phyloP scores from a whole-genome alignment of 352 stramenopile genomes.

The Globisporangium nagaii region DNA sequence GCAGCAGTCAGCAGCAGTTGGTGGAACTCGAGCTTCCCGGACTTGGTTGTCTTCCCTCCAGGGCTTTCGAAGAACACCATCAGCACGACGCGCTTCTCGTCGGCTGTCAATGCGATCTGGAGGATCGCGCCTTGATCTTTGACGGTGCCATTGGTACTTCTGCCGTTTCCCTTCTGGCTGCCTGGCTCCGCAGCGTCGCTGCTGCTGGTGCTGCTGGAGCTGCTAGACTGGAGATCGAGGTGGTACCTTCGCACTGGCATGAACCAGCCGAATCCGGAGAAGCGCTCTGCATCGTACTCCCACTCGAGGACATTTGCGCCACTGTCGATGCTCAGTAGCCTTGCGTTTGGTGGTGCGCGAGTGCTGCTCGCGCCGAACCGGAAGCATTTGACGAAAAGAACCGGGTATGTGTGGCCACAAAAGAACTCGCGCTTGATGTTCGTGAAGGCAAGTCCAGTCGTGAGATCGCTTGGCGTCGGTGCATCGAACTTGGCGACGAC shows the following conservation, averaged over 20 bases:
- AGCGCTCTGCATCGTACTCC: slow-evolving; percentile 28
- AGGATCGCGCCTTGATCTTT: slow-evolving; percentile 24
- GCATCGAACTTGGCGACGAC: slow-evolving; percentile 31
- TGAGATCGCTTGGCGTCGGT: slow-evolving; percentile 5
- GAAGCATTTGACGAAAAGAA: slow-evolving; percentile 33
- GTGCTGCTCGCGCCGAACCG: neutral
- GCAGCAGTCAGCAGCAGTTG: slow-evolving; percentile 18
- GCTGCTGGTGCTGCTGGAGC: neutral
- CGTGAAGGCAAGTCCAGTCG: slow-evolving; percentile 1
- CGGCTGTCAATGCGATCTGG: slow-evolving; percentile 28
- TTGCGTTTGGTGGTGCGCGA: too few relatives aligned
- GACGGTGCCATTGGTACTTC: neutral
- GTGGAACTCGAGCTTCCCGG: slow-evolving; percentile 24
- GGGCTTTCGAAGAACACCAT: slow-evolving; percentile 31
- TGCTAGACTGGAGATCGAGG: slow-evolving; percentile 16
- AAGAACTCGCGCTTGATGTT: slow-evolving; percentile 35
- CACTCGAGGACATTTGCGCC: slow-evolving; percentile 27
- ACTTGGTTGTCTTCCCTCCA: neutral
- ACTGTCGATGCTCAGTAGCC: slow-evolving; percentile 43
- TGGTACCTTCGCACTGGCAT: slow-evolving; percentile 15
- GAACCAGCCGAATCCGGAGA: slow-evolving; percentile 46
- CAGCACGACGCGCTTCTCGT: slow-evolving; percentile 28
- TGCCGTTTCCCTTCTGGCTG: neutral
- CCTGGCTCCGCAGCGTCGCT: neutral
- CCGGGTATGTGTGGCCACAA: slow-evolving; percentile 19